Percentiles rank a stretch among this genome's conserved stretches.
Evolutionary conservation across 2,329 filamentous ascomycete species (phyloP).

Genomic region (Aotearoamyces nothofagi): DNA sequence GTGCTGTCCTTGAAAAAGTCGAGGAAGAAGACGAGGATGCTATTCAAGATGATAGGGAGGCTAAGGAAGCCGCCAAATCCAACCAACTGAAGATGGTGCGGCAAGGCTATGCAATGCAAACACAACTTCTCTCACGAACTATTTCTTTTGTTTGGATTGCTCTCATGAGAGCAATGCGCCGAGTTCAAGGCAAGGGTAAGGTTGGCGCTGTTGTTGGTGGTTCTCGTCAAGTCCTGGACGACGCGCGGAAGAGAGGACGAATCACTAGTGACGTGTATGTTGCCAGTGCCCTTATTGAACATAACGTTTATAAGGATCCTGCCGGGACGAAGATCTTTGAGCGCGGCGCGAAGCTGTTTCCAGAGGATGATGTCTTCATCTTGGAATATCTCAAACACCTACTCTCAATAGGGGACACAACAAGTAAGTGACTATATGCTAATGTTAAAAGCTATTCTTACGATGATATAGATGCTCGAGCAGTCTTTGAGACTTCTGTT

Average conservation of each 20-base stretch:
- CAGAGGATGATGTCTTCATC: slow-evolving; percentile 84
- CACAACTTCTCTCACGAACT: slow-evolving; percentile 63
- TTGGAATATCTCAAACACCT: slow-evolving; percentile 94
- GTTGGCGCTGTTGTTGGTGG: slow-evolving; percentile 32
- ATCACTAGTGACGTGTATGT: slow-evolving; percentile 93
- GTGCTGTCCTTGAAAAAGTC: slow-evolving; percentile 27
- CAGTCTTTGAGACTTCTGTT: slow-evolving; percentile 91
- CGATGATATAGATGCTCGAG: slow-evolving; percentile 64
- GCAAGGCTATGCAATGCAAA: slow-evolving; percentile 57
- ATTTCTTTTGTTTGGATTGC: slow-evolving; percentile 94
- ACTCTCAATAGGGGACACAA: slow-evolving; percentile 81
- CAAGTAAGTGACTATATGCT: slow-evolving; percentile 49
- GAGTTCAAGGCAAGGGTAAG: slow-evolving; percentile 71
- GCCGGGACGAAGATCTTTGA: slow-evolving; percentile 94
- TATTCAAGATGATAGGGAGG: slow-evolving; percentile 15
- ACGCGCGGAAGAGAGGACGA: slow-evolving; percentile 74
- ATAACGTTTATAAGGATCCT: slow-evolving; percentile 87
- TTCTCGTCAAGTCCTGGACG: slow-evolving; percentile 75
- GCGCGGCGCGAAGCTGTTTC: slow-evolving; percentile 82
- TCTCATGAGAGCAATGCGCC: slow-evolving; percentile 82
- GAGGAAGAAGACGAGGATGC: slow-evolving; percentile 34
- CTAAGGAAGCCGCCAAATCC: slow-evolving; percentile 33
- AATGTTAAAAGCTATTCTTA: not conserved
- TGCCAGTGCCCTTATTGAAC: slow-evolving; percentile 82
- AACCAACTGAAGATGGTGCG: slow-evolving; percentile 46